Percentiles rank a stretch among this genome's conserved stretches.
Conservation (phyloP, 371 early-diverging fungal genomes). For the Mortierella sp. region DNA sequence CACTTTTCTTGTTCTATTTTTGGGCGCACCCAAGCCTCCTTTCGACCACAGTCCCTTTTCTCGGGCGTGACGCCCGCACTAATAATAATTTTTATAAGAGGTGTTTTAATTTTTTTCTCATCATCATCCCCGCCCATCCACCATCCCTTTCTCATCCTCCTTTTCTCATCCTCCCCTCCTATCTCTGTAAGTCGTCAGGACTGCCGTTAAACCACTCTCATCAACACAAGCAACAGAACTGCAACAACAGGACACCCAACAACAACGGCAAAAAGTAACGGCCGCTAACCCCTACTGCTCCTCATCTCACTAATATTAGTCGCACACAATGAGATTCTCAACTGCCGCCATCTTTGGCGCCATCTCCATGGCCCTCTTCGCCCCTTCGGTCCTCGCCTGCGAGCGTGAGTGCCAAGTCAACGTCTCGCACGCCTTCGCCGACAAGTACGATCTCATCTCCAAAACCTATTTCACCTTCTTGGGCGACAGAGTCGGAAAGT, state of each 20-base stretch:
- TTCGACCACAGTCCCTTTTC: not conserved
- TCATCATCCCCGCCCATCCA: not conserved
- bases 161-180: not conserved
- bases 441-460: conserved; percentile 58
- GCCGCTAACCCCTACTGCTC: not conserved
- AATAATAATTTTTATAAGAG: not conserved
- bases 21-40: conserved; percentile 6
- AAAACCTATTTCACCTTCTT: conserved; percentile 41
- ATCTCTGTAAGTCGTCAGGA: not conserved
- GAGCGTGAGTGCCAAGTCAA: conserved; percentile 71
- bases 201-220: not conserved
- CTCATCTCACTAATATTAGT: not conserved
- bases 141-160: not conserved
- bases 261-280: not conserved
- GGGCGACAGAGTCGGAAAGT: conserved; percentile 40
- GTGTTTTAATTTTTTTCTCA: not conserved
- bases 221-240: not conserved
- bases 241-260: not conserved
- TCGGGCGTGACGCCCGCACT: not conserved
- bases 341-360: conserved; percentile 35
- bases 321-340: conserved; percentile 41
- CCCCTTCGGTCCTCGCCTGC: conserved; percentile 62
- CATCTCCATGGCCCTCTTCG: conserved; percentile 40
- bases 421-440: conserved; percentile 67
- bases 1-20: not conserved